Evolutionary conservation across 208 protist genomes (phyloP).

Genomic region (Trypanosoma lewisi): DNA sequence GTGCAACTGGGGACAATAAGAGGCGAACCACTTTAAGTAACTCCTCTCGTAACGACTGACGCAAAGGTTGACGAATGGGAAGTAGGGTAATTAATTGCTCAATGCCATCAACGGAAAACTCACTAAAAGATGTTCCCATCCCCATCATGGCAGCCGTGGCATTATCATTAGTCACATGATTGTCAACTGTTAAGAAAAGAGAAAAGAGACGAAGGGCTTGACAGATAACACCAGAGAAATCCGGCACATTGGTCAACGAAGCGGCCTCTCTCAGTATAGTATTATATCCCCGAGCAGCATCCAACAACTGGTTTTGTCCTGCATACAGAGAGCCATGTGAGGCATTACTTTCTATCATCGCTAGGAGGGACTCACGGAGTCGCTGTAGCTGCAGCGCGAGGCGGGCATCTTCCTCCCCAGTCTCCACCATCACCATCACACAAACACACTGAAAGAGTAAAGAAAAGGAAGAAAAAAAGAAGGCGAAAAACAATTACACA

Average conservation of each 20-base stretch:
- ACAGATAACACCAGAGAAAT: background rate
- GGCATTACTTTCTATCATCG: background rate
- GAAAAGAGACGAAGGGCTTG: constrained; percentile 8
- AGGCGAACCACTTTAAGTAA: constrained; percentile 14
- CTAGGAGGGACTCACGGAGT: background rate
- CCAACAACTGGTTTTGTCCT: background rate
- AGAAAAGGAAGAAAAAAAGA: background rate
- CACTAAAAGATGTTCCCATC: background rate
- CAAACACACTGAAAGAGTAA: background rate
- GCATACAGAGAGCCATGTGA: background rate
- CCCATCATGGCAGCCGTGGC: background rate
- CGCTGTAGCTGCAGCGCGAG: constrained; percentile 4
- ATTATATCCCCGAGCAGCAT: constrained; percentile 6
- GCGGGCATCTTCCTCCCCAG: background rate
- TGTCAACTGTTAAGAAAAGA: constrained; percentile 4
- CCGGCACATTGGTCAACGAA: background rate
- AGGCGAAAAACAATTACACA: background rate
- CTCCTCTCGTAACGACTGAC: constrained; percentile 9
- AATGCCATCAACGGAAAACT: constrained; percentile 9
- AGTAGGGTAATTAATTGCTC: background rate
- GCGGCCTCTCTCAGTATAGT: background rate
- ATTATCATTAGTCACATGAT: background rate
- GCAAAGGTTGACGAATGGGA: background rate
- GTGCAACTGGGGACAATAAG: constrained; percentile 6
- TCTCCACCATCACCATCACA: constrained; percentile 1